Evolutionary conservation across 1,284 basidiomycete genomes (phyloP).

Genomic region (Cutaneotrichosporon arboriforme): DNA sequence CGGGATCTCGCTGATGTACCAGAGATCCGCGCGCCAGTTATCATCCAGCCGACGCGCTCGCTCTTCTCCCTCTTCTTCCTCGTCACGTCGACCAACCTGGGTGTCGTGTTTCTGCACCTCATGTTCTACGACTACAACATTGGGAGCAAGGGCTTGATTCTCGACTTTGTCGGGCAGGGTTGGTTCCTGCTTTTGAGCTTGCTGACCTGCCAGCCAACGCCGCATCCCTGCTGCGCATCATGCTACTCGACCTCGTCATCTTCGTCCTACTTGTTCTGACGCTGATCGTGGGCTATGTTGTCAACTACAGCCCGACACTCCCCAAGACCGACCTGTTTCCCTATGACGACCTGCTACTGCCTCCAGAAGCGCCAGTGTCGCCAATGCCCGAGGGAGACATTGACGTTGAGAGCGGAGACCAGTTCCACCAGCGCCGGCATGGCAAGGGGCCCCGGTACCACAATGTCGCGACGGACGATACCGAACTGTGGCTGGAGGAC

Average conservation of each 20-base stretch:
- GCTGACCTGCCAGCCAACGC: constrained; percentile 24
- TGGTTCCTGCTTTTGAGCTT: constrained; percentile 6
- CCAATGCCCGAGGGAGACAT: constrained; percentile 6
- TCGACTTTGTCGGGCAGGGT: constrained; percentile 46
- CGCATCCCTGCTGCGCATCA: constrained; percentile 30
- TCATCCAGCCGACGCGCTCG: constrained; percentile 36
- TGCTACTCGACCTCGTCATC: constrained; percentile 37
- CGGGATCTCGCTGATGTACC: not conserved
- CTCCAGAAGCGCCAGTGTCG: constrained; percentile 12
- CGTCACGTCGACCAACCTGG: constrained; percentile 28
- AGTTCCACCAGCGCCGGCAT: constrained; percentile 13
- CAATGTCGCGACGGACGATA: constrained; percentile 13
- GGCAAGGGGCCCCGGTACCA: constrained; percentile 21
- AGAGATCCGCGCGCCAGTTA: constrained; percentile 34
- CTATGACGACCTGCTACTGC: constrained; percentile 38
- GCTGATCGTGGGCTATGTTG: constrained; percentile 34
- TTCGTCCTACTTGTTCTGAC: constrained; percentile 35
- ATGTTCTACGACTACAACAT: not conserved
- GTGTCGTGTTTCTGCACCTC: constrained; percentile 33
- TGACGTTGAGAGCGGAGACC: constrained; percentile 18
- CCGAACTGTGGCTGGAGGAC: constrained; percentile 30
- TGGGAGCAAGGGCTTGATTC: constrained; percentile 30
- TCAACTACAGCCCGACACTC: constrained; percentile 21
- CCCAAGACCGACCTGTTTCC: constrained; percentile 27
- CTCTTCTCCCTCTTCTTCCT: constrained; percentile 29